Base-by-base conservation (phyloP, 164 flowering plant species). In the Tetrastigma voinierianum region DNA sequence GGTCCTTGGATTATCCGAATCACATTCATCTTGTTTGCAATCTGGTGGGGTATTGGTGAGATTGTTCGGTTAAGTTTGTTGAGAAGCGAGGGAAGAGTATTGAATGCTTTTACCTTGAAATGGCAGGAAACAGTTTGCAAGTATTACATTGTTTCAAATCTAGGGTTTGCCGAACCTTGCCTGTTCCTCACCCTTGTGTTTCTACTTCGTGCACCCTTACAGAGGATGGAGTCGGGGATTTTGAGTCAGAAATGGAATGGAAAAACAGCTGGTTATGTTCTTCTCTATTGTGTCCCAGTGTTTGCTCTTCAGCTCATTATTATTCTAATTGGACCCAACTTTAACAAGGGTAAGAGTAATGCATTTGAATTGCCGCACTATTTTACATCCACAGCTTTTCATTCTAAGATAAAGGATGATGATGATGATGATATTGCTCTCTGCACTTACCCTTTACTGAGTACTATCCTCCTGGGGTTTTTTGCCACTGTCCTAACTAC, bases 121-220 rank as follows among this genome's bases (percentile, higher is more conserved):
- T 95, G 97, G 96, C 96, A 92, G 83, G 86, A 89, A 66, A 85
- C 69, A 40, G 62, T 87, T 9, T 95, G 99, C 98, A 88, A 92
- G 73, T 46, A 77, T 54, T 95, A 95, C 76, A 85, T 95, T 53
- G 81, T 95, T 20, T 89, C 98, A 10, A 95, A 89, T 76, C 71
- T 95, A 21, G 99, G 99, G 57, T 89, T 95, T 80, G 86, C 99
- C 76, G 99, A 95, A 79, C 99, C 99, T 17, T 84, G 96, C 83
- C 72, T 95, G 46, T 86, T 88, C 64, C 90, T 95, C 62, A 87
- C 90, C 54, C 78, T 90, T 15, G 70, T 80, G 54, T 84, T 89
- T 75, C 96, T 95, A 56, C 86, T 95, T 49, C 96, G 87, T 16
- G 94, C 94, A 10, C 87, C 99, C 5, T 75, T 95, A 70, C 84